phyloP scores from a whole-genome alignment of 1,139 yeast genomes.

The Geotrichum histeridarum region DNA sequence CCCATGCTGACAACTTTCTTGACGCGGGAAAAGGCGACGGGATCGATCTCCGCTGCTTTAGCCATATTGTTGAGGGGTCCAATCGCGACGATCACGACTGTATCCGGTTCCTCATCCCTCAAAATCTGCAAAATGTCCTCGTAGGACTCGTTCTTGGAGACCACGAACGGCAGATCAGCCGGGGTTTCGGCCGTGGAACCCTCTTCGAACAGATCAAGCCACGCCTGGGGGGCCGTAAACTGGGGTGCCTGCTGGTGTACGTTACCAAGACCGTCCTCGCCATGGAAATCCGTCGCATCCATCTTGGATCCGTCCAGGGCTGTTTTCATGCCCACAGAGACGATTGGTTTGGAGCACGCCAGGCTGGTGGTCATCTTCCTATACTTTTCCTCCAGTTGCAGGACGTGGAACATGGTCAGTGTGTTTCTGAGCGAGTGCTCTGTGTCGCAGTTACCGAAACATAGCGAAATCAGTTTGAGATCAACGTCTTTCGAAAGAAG shows the following conservation, averaged over 20 bases:
- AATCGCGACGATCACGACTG: conserved; percentile 40
- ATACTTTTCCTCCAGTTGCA: conserved; percentile 32
- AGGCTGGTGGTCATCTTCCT: conserved; percentile 26
- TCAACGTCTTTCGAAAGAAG: conserved; percentile 34
- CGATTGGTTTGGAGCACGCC: conserved; percentile 27
- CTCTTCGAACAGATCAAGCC: conserved; percentile 29
- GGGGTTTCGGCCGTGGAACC: conserved; percentile 1
- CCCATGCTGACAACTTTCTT: conserved; percentile 42
- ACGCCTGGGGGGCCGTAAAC: conserved; percentile 34
- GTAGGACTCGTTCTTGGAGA: conserved; percentile 34
- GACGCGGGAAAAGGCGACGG: conserved; percentile 37
- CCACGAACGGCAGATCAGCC: conserved; percentile 30
- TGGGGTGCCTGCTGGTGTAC: conserved; percentile 38
- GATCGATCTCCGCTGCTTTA: conserved; percentile 39
- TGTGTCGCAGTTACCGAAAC: conserved; percentile 42
- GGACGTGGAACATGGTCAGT: conserved; percentile 37
- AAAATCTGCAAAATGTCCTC: conserved; percentile 38
- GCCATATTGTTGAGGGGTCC: conserved; percentile 44
- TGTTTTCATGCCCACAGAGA: conserved; percentile 37
- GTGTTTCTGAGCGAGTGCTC: conserved; percentile 37
- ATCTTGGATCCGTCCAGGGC: conserved; percentile 34
- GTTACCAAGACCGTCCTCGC: conserved; percentile 42
- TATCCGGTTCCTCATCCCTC: conserved; percentile 33
- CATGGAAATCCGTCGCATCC: conserved; percentile 43
- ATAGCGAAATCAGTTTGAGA: conserved; percentile 38